These are phyloP conservation scores for Dactylellina drechsleri DNA, from an alignment of 2,329 filamentous ascomycete genomes.

Conservation along the genomic window DNA sequence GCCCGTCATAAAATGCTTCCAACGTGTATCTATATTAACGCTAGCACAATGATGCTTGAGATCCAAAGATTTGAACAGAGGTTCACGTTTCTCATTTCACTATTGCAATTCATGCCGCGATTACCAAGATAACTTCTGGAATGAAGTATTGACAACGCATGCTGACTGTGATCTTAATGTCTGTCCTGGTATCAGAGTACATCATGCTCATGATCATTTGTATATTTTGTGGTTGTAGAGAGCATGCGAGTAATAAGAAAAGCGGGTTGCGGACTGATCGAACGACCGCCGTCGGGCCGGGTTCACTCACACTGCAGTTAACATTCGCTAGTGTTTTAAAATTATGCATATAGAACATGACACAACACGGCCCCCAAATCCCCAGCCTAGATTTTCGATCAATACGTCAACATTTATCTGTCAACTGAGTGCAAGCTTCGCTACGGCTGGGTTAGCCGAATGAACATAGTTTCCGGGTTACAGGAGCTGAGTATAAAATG, in stretches of 20 bases:
- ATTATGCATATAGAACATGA: slow-evolving; percentile 8
- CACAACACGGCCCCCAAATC: background rate
- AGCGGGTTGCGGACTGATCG: slow-evolving; percentile 26
- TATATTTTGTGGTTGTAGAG: background rate
- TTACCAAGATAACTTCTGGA: too few relatives aligned
- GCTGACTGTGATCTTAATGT: background rate
- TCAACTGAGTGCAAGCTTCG: slow-evolving; percentile 20
- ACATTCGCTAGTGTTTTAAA: slow-evolving; percentile 9
- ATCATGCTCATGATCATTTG: background rate
- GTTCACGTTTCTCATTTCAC: too few relatives aligned
- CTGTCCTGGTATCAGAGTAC: too few relatives aligned
- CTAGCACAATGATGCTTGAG: too few relatives aligned
- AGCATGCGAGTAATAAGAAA: background rate
- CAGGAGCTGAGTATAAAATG: slow-evolving; percentile 36
- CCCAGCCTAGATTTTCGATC: slow-evolving; percentile 17
- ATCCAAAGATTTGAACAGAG: too few relatives aligned
- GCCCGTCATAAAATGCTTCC: too few relatives aligned
- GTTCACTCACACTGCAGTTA: slow-evolving; percentile 21
- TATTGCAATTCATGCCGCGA: too few relatives aligned
- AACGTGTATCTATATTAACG: too few relatives aligned
- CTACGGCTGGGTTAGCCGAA: too few relatives aligned
- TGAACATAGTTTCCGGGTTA: slow-evolving; percentile 20
- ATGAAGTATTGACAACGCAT: too few relatives aligned
- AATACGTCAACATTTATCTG: slow-evolving; percentile 21
- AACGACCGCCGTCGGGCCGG: slow-evolving; percentile 47